A percentile compares a stretch with the other conserved stretches of the same genome.
phyloP scores from a whole-genome alignment of 1,284 basidiomycete species.

The Ganoderma resinaceum region DNA sequence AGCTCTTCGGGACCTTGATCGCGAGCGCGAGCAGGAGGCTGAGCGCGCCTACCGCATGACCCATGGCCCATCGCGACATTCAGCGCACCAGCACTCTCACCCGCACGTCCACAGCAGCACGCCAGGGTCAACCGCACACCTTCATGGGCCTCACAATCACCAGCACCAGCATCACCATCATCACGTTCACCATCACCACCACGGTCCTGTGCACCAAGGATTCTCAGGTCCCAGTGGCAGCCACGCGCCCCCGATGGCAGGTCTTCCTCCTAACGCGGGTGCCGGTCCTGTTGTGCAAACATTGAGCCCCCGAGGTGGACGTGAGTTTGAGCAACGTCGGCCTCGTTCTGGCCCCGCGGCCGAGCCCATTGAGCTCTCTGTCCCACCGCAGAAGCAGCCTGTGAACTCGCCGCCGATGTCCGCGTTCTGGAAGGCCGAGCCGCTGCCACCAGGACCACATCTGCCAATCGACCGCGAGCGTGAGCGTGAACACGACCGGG shows the following conservation, averaged over 20 bases:
- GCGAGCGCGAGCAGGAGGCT: constrained; percentile 35
- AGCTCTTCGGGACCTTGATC: constrained; percentile 20
- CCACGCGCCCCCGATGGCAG: constrained; percentile 34
- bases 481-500: constrained; percentile 31
- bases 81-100: constrained; percentile 31
- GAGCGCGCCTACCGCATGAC: constrained; percentile 34
- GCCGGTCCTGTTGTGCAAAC: constrained; percentile 18
- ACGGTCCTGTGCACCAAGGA: constrained; percentile 15
- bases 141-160: constrained; percentile 45
- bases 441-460: not conserved
- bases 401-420: constrained; percentile 30
- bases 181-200: constrained; percentile 49
- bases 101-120: constrained; percentile 33
- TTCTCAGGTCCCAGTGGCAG: constrained; percentile 22
- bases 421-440: constrained; percentile 31
- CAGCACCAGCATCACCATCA: constrained; percentile 53
- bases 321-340: constrained; percentile 41
- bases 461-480: constrained; percentile 23
- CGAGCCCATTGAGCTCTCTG: constrained; percentile 56
- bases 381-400: constrained; percentile 34
- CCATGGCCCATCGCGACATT: constrained; percentile 34
- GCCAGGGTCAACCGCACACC: constrained; percentile 39
- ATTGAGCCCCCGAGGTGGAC: constrained; percentile 32
- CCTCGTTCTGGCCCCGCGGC: constrained; percentile 46
- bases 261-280: constrained; percentile 24